Percentiles rank a stretch among this genome's conserved stretches.
These are phyloP conservation scores for Pyronema omphalodes DNA, from an alignment of 495 filamentous ascomycete genomes.

Conservation along the genomic window DNA sequence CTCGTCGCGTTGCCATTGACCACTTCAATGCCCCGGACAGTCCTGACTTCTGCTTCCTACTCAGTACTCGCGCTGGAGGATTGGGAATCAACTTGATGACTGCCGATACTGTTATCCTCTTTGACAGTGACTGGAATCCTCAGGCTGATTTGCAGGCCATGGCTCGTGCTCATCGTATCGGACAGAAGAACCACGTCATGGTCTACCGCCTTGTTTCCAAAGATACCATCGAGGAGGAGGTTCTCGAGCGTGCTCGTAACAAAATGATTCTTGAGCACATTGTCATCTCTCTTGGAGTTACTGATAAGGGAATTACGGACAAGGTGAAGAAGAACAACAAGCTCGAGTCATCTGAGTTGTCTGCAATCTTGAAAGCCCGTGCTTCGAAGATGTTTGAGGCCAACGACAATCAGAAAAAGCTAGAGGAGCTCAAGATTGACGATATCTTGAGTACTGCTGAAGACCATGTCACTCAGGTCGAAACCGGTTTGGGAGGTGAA, in stretches of 20 bases:
- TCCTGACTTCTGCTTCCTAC: slow-evolving; percentile 84
- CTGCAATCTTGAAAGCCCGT: slow-evolving; percentile 23
- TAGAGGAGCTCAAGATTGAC: slow-evolving; percentile 97
- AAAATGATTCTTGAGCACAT: slow-evolving; percentile 98
- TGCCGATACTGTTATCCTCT: slow-evolving; percentile 91
- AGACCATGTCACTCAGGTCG: slow-evolving; percentile 79
- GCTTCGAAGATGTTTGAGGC: slow-evolving; percentile 81
- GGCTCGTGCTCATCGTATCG: slow-evolving; percentile 93
- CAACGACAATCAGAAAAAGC: slow-evolving; percentile 79
- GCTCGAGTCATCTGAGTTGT: slow-evolving; percentile 29
- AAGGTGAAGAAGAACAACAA: slow-evolving; percentile 44
- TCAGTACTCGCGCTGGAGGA: slow-evolving; percentile 89
- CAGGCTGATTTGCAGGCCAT: slow-evolving; percentile 97
- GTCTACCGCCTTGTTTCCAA: slow-evolving; percentile 92
- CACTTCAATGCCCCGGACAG: slow-evolving; percentile 93
- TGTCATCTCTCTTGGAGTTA: slow-evolving; percentile 90
- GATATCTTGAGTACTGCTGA: slow-evolving; percentile 90
- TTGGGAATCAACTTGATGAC: slow-evolving; percentile 98
- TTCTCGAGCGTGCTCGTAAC: slow-evolving; percentile 86
- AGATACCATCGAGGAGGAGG: slow-evolving; percentile 94
- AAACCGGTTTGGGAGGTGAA: slow-evolving; percentile 74
- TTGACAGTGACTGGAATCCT: slow-evolving; percentile 98
- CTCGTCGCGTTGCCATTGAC: slow-evolving; percentile 81
- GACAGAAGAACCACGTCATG: slow-evolving; percentile 85
- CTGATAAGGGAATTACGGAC: slow-evolving; percentile 53